phyloP scores from a whole-genome alignment of 805 yeast species.

The Blastobotrys terrestris region DNA sequence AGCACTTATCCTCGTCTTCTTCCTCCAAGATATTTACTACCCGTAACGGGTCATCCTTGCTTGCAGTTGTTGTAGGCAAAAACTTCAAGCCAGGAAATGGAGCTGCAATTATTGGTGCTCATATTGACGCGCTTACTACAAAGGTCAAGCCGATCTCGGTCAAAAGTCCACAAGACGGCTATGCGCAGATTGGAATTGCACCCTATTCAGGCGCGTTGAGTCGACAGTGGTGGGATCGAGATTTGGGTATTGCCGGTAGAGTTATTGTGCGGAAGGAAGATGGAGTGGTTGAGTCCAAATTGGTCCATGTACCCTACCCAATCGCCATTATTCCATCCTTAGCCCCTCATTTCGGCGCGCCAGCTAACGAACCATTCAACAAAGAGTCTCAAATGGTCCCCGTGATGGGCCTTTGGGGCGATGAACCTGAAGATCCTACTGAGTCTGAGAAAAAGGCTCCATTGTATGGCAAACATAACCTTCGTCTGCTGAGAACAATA shows the following conservation, averaged over 20 bases:
- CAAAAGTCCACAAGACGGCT: slow-evolving; percentile 59
- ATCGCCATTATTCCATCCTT: slow-evolving; percentile 73
- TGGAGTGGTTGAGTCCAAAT: slow-evolving; percentile 21
- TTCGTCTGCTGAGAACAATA: slow-evolving; percentile 58
- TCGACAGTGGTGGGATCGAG: slow-evolving; percentile 73
- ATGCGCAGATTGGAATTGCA: slow-evolving; percentile 68
- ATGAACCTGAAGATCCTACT: slow-evolving; percentile 40
- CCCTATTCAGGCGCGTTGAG: slow-evolving; percentile 70
- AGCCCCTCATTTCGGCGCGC: slow-evolving; percentile 77
- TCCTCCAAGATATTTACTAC: slow-evolving; percentile 57
- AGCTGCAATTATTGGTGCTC: slow-evolving; percentile 61
- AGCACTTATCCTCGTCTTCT: slow-evolving; percentile 28
- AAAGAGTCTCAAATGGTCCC: slow-evolving; percentile 72
- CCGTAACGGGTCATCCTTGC: slow-evolving; percentile 61
- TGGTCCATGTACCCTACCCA: slow-evolving; percentile 29
- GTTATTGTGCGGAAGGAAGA: slow-evolving; percentile 44
- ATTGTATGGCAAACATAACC: slow-evolving; percentile 58
- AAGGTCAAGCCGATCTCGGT: slow-evolving; percentile 64
- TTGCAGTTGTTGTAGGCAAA: slow-evolving; percentile 64
- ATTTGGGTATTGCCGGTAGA: slow-evolving; percentile 74
- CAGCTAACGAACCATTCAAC: slow-evolving; percentile 60
- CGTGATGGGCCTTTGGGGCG: slow-evolving; percentile 49
- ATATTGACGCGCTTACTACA: slow-evolving; percentile 62
- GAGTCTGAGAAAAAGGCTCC: slow-evolving; percentile 57
- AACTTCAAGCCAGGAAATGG: slow-evolving; percentile 54